Evolutionary conservation across 2,329 filamentous ascomycete genomes (phyloP), one percentile per base, ranked within the genome.

Genomic region (Talaromyces sp.): DNA sequence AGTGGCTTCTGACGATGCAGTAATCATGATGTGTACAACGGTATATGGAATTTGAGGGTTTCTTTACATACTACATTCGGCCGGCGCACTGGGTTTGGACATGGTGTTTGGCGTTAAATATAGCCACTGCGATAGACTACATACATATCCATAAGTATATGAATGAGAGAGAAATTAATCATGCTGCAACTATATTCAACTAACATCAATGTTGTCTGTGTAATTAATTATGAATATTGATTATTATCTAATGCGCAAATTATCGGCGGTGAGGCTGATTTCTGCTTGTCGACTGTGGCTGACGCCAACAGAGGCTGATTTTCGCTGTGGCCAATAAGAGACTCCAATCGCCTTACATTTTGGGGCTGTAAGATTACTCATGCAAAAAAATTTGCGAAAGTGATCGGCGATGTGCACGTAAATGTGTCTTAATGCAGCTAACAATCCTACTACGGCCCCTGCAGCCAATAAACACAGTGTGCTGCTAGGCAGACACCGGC

Each of bases 1-100:
- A 70, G 10, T 79, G 75, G 71, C 62, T 75, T 29, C 65, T 78
- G 58, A 67, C 35, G 60, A 65, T 61, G 63, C 58, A 52, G 60
- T 59, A 48, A 21, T 52, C 8, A 54, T 61, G 54, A 19, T 43
- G 29, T 55, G 52, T 35, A 58, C 41, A 56, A 9, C n/a, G 26
- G 10, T 29, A 35, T 38, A 21, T 57, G 11, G 12, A 17, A 29
- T 29, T 24, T 24, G 19, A 24, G 31, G 12, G 17, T 41, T 55
- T 27, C 12, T 26, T 38, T 38, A 29, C 21, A 41, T n/a, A 24
- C 14, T 7, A 24, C 24, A 43, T 14, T 32, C 26, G 26, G 48
- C 11, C 51, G 56, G 57, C 53, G 65, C 61, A 56, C 29, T 54
- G 58, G 56, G 21, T 21, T 60, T 59, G 57, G 43, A 48, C 27